A percentile compares a stretch with the other conserved stretches of the same genome.
phyloP scores from a whole-genome alignment of 352 stramenopile species.

The Phytopythium vexans region DNA sequence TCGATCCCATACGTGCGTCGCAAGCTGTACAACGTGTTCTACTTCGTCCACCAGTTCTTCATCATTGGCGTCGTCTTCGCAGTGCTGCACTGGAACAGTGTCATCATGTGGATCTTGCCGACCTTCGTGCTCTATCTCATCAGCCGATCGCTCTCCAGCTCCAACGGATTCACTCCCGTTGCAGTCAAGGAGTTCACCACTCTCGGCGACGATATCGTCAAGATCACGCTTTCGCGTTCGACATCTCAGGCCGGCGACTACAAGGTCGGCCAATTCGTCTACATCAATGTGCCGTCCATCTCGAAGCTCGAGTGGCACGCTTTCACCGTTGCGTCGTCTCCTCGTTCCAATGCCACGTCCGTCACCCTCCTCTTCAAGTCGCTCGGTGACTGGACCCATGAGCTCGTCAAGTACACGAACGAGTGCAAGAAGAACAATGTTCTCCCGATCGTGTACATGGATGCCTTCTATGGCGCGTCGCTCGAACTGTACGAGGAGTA shows the following conservation, averaged over 20 bases:
- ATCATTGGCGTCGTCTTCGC: constrained; percentile 36
- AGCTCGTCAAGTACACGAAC: constrained; percentile 9
- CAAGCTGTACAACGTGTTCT: constrained; percentile 41
- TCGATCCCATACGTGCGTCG: constrained; percentile 37
- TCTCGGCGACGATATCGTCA: constrained; percentile 21
- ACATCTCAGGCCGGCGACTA: constrained; percentile 11
- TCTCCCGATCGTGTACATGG: constrained; percentile 21
- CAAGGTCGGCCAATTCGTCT: constrained; percentile 41
- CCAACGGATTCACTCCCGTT: constrained; percentile 26
- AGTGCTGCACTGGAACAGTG: constrained; percentile 34
- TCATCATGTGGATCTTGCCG: constrained; percentile 37
- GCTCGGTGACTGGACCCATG: constrained; percentile 19
- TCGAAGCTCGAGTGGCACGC: constrained; percentile 51
- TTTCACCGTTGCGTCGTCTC: constrained; percentile 38
- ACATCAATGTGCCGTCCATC: constrained; percentile 37
- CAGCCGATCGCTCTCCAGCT: constrained; percentile 28
- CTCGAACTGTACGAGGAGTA: constrained; percentile 21
- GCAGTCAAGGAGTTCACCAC: constrained; percentile 23
- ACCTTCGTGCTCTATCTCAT: constrained; percentile 36
- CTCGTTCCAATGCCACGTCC: constrained; percentile 5
- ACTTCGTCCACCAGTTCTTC: constrained; percentile 47
- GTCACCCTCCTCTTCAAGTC: constrained; percentile 25
- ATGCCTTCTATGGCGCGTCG: constrained; percentile 23
- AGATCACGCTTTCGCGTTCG: constrained; percentile 29
- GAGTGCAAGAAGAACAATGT: constrained; percentile 16